Percentiles rank a stretch among this genome's conserved stretches.
Evolutionary conservation across 192 early-diverging fungal genomes (phyloP).

Genomic region (Coemansia sp.): DNA sequence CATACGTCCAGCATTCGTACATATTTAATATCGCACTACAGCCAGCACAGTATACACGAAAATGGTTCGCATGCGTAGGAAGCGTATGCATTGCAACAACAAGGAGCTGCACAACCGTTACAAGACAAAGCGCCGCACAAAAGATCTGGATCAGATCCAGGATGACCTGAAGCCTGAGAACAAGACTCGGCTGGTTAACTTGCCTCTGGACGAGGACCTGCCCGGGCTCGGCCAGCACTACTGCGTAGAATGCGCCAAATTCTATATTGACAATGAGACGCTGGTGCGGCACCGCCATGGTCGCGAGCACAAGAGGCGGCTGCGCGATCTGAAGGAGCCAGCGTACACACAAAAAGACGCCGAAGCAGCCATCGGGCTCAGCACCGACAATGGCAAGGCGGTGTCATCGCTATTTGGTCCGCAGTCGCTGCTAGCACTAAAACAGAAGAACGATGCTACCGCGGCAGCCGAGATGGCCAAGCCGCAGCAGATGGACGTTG

Average conservation of each 20-base stretch:
- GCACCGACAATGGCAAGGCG: slow-evolving; percentile 57
- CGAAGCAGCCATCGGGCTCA: slow-evolving; percentile 64
- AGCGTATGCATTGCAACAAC: slow-evolving; percentile 56
- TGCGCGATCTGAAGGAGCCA: slow-evolving; percentile 77
- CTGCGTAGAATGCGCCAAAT: slow-evolving; percentile 78
- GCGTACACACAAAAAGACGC: slow-evolving; percentile 91
- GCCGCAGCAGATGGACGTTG: slow-evolving; percentile 19
- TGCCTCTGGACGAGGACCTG: slow-evolving; percentile 75
- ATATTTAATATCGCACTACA: background rate
- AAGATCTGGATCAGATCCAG: slow-evolving; percentile 96
- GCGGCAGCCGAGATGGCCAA: slow-evolving; percentile 1
- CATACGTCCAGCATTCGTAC: background rate
- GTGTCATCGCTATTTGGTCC: slow-evolving; percentile 19
- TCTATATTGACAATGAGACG: slow-evolving; percentile 68
- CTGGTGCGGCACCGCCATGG: slow-evolving; percentile 68
- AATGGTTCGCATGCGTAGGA: slow-evolving; percentile 47
- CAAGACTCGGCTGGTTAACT: slow-evolving; percentile 59
- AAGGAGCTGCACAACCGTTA: slow-evolving; percentile 77
- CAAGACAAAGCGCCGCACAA: slow-evolving; percentile 81
- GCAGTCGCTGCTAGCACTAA: slow-evolving; percentile 37
- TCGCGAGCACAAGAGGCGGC: slow-evolving; percentile 84
- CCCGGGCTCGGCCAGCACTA: slow-evolving; percentile 91
- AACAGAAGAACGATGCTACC: slow-evolving; percentile 26
- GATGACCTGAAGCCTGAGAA: slow-evolving; percentile 80
- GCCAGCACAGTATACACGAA: background rate